phyloP scores from a whole-genome alignment of 2,329 filamentous ascomycete genomes.

The Penicillium sp. region DNA sequence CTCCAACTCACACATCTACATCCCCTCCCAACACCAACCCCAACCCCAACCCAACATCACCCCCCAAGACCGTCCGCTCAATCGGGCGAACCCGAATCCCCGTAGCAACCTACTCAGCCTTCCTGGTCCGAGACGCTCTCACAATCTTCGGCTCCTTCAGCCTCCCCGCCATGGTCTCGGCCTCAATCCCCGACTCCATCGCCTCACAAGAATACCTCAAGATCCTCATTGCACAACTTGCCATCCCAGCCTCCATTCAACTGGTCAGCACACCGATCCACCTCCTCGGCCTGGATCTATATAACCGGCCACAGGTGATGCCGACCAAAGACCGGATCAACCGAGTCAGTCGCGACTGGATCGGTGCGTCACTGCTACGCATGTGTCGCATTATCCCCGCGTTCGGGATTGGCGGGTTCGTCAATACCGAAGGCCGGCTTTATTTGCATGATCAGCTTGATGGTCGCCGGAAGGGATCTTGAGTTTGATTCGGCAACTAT shows the following conservation, averaged over 20 bases:
- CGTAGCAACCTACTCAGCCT: conserved; percentile 55
- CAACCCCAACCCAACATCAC: conserved; percentile 14
- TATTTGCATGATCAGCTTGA: conserved; percentile 32
- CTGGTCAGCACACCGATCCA: conserved; percentile 78
- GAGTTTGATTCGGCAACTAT: conserved; percentile 1
- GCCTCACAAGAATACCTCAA: conserved; percentile 77
- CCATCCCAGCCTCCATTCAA: conserved; percentile 75
- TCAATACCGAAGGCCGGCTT: conserved; percentile 59
- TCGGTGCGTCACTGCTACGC: conserved; percentile 67
- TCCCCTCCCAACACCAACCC: conserved; percentile 1
- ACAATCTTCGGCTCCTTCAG: conserved; percentile 66
- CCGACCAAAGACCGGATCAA: conserved; percentile 57
- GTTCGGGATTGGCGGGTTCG: conserved; percentile 82
- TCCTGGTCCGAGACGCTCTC: conserved; percentile 74
- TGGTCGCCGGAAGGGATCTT: conserved; percentile 16
- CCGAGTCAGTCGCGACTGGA: conserved; percentile 71
- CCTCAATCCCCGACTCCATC: conserved; percentile 68
- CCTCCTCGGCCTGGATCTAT: conserved; percentile 77
- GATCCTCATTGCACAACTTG: conserved; percentile 79
- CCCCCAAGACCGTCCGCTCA: conserved; percentile 27
- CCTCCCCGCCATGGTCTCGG: conserved; percentile 35
- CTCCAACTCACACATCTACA: conserved; percentile 5
- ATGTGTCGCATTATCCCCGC: conserved; percentile 83
- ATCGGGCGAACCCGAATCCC: conserved; percentile 45
- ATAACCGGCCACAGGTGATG: conserved; percentile 61